These are phyloP conservation scores for Phaeosphaeria sp. DNA, from an alignment of 2,329 filamentous ascomycete genomes.

Conservation along the genomic window DNA sequence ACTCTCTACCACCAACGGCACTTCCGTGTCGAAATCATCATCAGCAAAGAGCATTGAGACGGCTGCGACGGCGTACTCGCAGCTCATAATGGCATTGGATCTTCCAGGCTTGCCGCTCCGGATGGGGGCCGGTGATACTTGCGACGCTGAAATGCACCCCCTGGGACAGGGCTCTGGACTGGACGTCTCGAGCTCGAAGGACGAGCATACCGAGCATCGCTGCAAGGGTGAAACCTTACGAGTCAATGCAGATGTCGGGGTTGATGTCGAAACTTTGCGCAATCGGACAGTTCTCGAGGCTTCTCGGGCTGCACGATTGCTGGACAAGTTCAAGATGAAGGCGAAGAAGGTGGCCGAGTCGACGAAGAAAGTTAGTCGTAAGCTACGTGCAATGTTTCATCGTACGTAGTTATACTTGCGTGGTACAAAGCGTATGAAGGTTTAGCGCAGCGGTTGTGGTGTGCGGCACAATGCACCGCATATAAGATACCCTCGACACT, in stretches of 20 bases:
- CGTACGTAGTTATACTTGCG: not conserved
- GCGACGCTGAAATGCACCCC: not conserved
- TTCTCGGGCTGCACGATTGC: not conserved
- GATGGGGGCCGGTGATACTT: not conserved
- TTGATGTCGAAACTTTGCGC: no score
- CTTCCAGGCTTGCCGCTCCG: not conserved
- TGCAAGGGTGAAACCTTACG: no score
- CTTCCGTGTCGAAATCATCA: slow-evolving; percentile 8
- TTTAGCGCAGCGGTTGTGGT: not conserved
- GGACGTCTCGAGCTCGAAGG: not conserved
- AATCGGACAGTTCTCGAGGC: no score
- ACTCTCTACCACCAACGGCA: slow-evolving; percentile 5
- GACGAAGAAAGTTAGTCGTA: slow-evolving; percentile 3
- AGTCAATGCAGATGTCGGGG: no score
- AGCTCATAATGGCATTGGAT: slow-evolving; percentile 2
- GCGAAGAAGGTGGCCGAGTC: slow-evolving; percentile 3
- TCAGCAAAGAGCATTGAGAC: not conserved
- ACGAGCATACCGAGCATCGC: not conserved
- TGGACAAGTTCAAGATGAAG: not conserved
- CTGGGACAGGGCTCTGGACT: not conserved
- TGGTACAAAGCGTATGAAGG: not conserved
- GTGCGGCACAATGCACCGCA: not conserved
- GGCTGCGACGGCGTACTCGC: not conserved
- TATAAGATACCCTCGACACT: not conserved
- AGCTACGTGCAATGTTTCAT: not conserved